phyloP scores from a whole-genome alignment of 2,329 filamentous ascomycete species.

The Pseudogymnoascus pannorum region DNA sequence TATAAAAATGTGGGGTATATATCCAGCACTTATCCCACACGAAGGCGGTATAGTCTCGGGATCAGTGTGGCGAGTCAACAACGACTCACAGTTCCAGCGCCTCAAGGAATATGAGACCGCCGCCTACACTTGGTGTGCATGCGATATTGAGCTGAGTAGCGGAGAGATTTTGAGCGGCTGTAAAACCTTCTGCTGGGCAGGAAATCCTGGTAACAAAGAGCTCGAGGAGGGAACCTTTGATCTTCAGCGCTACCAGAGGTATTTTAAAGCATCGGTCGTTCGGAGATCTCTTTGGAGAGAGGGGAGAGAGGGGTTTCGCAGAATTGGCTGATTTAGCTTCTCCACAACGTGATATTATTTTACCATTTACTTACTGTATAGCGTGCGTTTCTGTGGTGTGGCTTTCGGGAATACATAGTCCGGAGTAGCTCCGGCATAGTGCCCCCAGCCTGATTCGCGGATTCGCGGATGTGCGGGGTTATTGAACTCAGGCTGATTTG shows the following conservation, averaged over 20 bases:
- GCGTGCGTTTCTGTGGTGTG: background rate
- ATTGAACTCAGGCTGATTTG: constrained; percentile 3
- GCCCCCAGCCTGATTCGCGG: background rate
- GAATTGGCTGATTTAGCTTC: background rate
- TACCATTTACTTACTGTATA: background rate
- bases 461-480: constrained; percentile 1
- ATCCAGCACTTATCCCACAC: constrained; percentile 19
- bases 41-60: background rate
- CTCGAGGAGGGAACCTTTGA: background rate
- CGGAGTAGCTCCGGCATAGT: background rate
- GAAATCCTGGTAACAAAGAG: background rate
- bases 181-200: constrained; percentile 3
- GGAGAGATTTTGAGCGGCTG: background rate
- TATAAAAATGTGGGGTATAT: constrained; percentile 30
- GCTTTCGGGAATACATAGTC: background rate
- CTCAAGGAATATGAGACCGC: constrained; percentile 1
- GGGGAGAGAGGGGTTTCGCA: constrained; percentile 7
- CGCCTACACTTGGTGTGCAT: background rate
- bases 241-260: constrained; percentile 4
- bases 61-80: background rate
- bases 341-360: constrained; percentile 6
- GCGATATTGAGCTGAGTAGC: background rate
- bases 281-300: too few relatives aligned
- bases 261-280: background rate
- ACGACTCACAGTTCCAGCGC: background rate